A percentile compares a stretch with the other conserved stretches of the same genome.
Evolutionary conservation across 106 monocot genomes (phyloP).

Genomic region (Posidonia australis): DNA sequence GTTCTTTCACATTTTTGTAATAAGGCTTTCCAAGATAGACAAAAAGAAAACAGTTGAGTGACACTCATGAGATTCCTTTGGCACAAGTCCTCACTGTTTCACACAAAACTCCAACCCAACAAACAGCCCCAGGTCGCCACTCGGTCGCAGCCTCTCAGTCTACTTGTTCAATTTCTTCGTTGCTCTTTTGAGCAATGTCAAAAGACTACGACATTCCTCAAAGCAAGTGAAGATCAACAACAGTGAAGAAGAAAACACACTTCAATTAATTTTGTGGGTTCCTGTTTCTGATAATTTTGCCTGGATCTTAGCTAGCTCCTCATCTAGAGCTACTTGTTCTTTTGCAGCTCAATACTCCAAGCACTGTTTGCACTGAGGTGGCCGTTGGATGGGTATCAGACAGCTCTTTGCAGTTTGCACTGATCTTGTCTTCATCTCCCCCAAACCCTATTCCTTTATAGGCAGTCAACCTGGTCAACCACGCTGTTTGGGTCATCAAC

Average conservation of each 20-base stretch:
- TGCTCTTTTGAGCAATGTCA: neutral
- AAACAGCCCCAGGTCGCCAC: neutral
- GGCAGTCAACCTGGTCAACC: no score
- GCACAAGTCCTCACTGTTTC: neutral
- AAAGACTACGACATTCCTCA: neutral
- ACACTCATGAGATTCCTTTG: conserved; percentile 5
- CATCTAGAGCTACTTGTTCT: neutral
- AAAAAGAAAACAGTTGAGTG: neutral
- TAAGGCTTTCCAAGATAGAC: neutral
- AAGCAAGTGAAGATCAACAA: neutral
- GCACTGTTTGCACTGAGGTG: neutral
- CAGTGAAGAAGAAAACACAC: neutral
- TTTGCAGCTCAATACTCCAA: conserved; percentile 1
- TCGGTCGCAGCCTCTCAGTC: no score
- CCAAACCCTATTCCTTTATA: neutral
- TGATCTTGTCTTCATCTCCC: neutral
- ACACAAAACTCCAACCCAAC: neutral
- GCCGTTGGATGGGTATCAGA: conserved; percentile 3
- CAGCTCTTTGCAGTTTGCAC: neutral
- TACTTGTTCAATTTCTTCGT: no score
- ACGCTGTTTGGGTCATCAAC: neutral
- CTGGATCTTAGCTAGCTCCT: no score
- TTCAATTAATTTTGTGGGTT: no score
- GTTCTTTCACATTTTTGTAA: neutral
- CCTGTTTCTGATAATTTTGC: no score